These are phyloP conservation scores for Pseudotulostoma volvatum DNA, from an alignment of 495 filamentous ascomycete species.

Conservation along the genomic window DNA sequence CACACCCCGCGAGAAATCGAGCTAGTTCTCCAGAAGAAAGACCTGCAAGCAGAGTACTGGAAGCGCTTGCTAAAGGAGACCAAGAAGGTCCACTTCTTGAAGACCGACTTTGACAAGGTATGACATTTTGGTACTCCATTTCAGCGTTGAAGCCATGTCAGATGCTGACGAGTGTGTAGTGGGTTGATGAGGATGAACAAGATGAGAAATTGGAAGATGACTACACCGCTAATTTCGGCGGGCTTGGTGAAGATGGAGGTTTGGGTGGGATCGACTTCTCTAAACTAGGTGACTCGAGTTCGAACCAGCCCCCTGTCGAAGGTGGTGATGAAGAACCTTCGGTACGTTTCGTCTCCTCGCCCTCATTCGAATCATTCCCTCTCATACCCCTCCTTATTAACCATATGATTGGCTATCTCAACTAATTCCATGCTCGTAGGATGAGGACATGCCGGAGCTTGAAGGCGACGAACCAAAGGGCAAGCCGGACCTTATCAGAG, in stretches of 20 bases:
- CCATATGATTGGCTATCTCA: too few species aligned
- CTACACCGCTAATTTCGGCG: conserved; percentile 49
- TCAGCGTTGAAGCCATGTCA: not conserved
- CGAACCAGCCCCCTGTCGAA: conserved; percentile 25
- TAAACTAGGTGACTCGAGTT: conserved; percentile 54
- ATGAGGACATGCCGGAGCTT: conserved; percentile 46
- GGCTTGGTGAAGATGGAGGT: conserved; percentile 38
- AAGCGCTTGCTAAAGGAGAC: conserved; percentile 77
- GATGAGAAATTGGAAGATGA: conserved; percentile 75
- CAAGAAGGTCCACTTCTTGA: conserved; percentile 87
- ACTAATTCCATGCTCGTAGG: too few species aligned
- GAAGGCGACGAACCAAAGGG: conserved; percentile 22
- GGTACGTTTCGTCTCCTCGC: too few species aligned
- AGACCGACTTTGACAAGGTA: conserved; percentile 98
- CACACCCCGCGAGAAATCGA: conserved; percentile 74
- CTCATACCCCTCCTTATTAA: too few species aligned
- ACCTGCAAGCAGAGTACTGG: conserved; percentile 81
- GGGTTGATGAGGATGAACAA: conserved; percentile 99
- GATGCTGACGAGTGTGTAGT: conserved; percentile 34
- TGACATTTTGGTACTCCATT: conserved; percentile 2
- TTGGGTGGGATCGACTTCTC: conserved; percentile 64
- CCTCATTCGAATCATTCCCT: too few species aligned
- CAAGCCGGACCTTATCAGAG: too few species aligned
- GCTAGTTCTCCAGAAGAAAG: conserved; percentile 91
- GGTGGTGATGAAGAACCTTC: too few species aligned